Evolutionary conservation across 1,284 basidiomycete genomes (phyloP), one percentile per base, ranked within the genome.

Genomic region (Athelia sp.): DNA sequence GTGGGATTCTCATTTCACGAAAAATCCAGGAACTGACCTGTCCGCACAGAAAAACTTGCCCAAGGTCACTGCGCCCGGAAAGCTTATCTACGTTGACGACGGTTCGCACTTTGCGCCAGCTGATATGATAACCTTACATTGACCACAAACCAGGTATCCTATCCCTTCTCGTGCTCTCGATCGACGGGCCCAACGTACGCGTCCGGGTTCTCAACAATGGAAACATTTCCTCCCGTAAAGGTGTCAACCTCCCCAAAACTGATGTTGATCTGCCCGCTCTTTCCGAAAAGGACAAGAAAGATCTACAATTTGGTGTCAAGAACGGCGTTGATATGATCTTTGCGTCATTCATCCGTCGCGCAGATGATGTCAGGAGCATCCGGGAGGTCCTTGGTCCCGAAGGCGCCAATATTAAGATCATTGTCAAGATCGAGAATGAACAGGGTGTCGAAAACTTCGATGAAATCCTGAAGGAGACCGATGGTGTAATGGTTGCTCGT

Each of bases 241-340:
- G 97, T 70, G 97, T 99, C 74, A 99, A 99, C 75, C 84, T 99
- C 52, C 97, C 97, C 62, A 97, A 98, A 73, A 98, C 97, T 57
- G 82, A 89, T 23, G 97, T 99, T 63, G 97, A 99, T 73, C 86
- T 99, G 48, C 97, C 97, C 50, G 93, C 97, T 49, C 85, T 99
- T 48, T 98, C 95, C 51, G 92, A 94, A 52, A 99, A 99, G 81
- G 97, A 99, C 79, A 96, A 95, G 77, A 82, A 85, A 56, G 97
- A 99, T 69, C 74, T 99, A 52, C 70, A 79, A 56, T 99, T 99
- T 58, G 97, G 97, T 72, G 96, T 98, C 67, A 90, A 87, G 78
- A 98, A 99, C 71, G 85, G 87, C 55, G 93, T 99, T 58, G 97
- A 99, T 78, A 99, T 99, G 93, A 73, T 98, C 65, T 98, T 98